These are phyloP conservation scores for Amanita exitialis DNA, from an alignment of 768 basidiomycete species.

Conservation along the genomic window DNA sequence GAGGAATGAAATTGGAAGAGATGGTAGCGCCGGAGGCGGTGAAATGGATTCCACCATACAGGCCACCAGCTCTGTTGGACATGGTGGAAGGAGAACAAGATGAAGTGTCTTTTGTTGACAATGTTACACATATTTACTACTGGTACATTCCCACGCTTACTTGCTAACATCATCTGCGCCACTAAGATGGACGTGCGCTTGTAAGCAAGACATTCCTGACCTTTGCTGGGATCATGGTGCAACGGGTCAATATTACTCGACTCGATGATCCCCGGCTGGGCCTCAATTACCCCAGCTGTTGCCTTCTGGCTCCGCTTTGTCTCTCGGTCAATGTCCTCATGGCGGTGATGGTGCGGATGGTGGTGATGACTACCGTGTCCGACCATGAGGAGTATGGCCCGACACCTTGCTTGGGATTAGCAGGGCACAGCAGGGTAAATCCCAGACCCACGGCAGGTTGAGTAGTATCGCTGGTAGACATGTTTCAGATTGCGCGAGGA, in stretches of 20 bases:
- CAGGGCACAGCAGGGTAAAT: neutral
- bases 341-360: neutral
- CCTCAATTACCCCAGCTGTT: conserved; percentile 40
- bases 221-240: conserved; percentile 32
- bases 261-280: conserved; percentile 47
- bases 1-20: conserved; percentile 25
- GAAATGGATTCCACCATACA: conserved; percentile 84
- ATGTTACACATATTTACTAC: conserved; percentile 7
- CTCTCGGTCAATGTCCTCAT: conserved; percentile 22
- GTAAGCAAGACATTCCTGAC: conserved; percentile 5
- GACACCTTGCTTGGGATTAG: neutral
- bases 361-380: neutral
- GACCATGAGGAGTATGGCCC: neutral
- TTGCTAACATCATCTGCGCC: conserved; percentile 27
- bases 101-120: conserved; percentile 4
- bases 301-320: conserved; percentile 29
- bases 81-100: conserved; percentile 29
- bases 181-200: neutral
- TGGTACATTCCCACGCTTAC: conserved; percentile 7
- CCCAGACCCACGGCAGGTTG: conserved; percentile 31
- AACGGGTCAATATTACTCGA: conserved; percentile 42
- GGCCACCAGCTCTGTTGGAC: conserved; percentile 73
- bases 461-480: neutral
- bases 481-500: neutral
- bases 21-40: conserved; percentile 52